Conservation (phyloP, 192 early-diverging fungal species). For the Tieghemiomyces parasiticus region DNA sequence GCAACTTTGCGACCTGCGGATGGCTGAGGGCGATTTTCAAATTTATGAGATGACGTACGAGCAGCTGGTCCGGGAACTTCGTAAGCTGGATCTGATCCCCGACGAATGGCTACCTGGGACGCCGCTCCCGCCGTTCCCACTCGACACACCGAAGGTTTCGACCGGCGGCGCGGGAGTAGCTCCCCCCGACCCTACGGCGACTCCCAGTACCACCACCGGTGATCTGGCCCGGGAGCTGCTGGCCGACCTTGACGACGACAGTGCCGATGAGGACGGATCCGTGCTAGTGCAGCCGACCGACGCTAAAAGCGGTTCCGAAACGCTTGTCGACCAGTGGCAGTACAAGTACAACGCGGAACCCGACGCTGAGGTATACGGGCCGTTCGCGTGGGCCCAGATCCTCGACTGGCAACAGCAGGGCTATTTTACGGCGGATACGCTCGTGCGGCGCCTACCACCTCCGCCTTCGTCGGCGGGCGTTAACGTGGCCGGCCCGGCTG, state of each 20-base stretch:
- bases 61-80: slow-evolving; percentile 43
- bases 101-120: slow-evolving; percentile 45
- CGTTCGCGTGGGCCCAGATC: slow-evolving; percentile 25
- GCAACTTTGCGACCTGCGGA: slow-evolving; percentile 50
- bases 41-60: slow-evolving; percentile 60
- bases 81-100: slow-evolving; percentile 33
- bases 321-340: slow-evolving; percentile 16
- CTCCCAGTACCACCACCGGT: too few species aligned
- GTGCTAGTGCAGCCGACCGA: too few species aligned
- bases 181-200: too few species aligned
- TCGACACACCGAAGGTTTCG: too few species aligned
- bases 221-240: too few species aligned
- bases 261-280: too few species aligned
- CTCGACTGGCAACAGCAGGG: slow-evolving; percentile 26
- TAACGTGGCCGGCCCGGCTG: too few species aligned
- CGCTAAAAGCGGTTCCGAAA: background rate
- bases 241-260: too few species aligned
- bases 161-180: too few species aligned
- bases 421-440: slow-evolving; percentile 24
- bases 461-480: background rate
- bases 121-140: slow-evolving; percentile 13
- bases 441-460: slow-evolving; percentile 8
- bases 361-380: slow-evolving; percentile 21
- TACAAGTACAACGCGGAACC: slow-evolving; percentile 23
- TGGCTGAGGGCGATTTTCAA: slow-evolving; percentile 47